Evolutionary conservation across 768 basidiomycete species (phyloP), one percentile per base, ranked within the genome.

Genomic region (Pulveroboletus ravenelii): DNA sequence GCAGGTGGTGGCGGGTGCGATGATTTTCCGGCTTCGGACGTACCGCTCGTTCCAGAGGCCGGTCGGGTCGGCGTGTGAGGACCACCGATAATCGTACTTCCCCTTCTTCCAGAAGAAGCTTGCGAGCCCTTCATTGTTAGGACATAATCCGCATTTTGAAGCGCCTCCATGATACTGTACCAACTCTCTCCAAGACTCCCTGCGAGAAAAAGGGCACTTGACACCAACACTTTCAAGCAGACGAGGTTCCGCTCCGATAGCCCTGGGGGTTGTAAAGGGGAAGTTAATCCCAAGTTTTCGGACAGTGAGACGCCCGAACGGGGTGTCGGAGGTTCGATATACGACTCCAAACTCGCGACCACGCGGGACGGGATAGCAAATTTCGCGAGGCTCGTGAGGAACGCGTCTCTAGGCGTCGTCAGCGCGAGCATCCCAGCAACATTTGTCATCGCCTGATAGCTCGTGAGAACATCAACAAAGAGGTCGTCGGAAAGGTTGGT

Each of bases 121-220:
- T 67, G 68, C 1, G 68, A 70, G 3, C 75, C 81, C 67, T 82
- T 86, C 59, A 78, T 73, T 9, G 80, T 81, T 17, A 98, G 73
- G 17, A 99, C 89, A 59, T 93, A 93, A 60, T 95, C 93, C 7
- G 95, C 94, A 57, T 93, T 97, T 70, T 97, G 95, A 20, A 98
- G 70, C 1, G 87, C 83, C 62, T 97, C 94, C 46, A 98, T 74
- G 9, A 97, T 79, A 40, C 85, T 78, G 65, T 90, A 95, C 95
- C 95, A 98, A 52, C 87, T 91, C 51, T 84, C 79, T n/a, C 85
- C 92, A 6, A 96, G 77, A 50, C 85, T 87, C 0, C 89, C 89
- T 0, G 91, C 88, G 9, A 97, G 76, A 64, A 89, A 89, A 25
- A 90, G 70, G 1, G 89, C 84, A 53, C 85, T 85, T 0, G 80